These are phyloP conservation scores for Actinomortierella wolfii DNA, from an alignment of 371 early-diverging fungal genomes.

Conservation along the genomic window DNA sequence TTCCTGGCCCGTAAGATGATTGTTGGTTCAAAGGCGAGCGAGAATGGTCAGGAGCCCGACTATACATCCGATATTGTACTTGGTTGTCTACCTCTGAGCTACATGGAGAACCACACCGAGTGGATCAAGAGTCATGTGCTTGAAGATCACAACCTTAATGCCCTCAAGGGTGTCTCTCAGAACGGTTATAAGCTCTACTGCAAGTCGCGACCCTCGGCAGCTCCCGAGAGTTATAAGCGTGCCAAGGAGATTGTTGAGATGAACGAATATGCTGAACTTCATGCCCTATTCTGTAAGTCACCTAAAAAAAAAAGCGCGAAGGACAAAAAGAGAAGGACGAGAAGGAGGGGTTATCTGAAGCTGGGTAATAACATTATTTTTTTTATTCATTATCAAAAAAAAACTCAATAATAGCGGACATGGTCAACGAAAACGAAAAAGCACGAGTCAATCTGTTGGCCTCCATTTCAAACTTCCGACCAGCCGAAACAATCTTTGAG, in stretches of 20 bases:
- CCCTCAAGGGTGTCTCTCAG: constrained; percentile 64
- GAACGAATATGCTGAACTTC: constrained; percentile 67
- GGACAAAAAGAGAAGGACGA: background rate
- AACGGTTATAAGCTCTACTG: constrained; percentile 90
- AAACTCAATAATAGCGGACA: constrained; percentile 42
- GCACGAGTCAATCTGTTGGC: constrained; percentile 70
- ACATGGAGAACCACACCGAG: constrained; percentile 73
- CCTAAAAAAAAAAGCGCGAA: background rate
- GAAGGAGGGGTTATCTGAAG: background rate
- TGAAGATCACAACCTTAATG: constrained; percentile 67
- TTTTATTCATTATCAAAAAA: no score
- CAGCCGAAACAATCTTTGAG: constrained; percentile 93
- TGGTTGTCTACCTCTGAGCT: constrained; percentile 76
- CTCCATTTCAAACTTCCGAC: constrained; percentile 80
- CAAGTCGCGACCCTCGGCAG: constrained; percentile 80
- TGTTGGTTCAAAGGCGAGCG: constrained; percentile 47
- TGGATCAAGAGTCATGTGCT: constrained; percentile 67
- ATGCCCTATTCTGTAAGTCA: constrained; percentile 71
- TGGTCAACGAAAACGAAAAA: constrained; percentile 53
- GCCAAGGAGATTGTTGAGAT: constrained; percentile 80
- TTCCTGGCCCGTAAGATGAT: constrained; percentile 83
- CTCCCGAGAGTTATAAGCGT: constrained; percentile 83
- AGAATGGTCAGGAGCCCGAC: constrained; percentile 48
- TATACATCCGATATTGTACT: constrained; percentile 86
- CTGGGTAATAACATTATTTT: no score